phyloP scores from a whole-genome alignment of 345 rosid species.

The Ceriops tagal region DNA sequence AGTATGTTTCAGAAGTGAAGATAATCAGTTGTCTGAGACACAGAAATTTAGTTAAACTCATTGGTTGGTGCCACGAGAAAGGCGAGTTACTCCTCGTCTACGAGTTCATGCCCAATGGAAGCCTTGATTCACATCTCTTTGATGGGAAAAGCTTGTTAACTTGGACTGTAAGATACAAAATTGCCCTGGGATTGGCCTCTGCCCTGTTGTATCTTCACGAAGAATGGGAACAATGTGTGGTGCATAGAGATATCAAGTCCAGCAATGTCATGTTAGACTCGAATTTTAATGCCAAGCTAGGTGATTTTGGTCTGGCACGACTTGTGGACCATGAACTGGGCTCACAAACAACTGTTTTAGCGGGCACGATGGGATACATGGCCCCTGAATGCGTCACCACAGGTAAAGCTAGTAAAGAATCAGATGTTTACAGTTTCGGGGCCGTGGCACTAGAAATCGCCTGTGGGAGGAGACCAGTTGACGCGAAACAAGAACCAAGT shows the following conservation, averaged over 20 bases:
- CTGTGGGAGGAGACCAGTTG: constrained; percentile 23
- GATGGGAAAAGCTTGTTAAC: constrained; percentile 9
- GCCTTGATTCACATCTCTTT: constrained; percentile 25
- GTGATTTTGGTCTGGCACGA: constrained; percentile 30
- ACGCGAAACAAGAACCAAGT: constrained; percentile 15
- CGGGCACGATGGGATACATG: constrained; percentile 26
- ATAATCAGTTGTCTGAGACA: constrained; percentile 25
- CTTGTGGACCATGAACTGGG: constrained; percentile 27
- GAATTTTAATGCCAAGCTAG: constrained; percentile 26
- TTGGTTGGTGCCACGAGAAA: constrained; percentile 30
- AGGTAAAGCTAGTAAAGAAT: constrained; percentile 24
- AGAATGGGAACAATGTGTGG: constrained; percentile 30
- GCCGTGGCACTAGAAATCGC: constrained; percentile 24
- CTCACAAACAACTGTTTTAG: constrained; percentile 25
- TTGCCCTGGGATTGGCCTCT: constrained; percentile 22
- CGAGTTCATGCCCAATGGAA: constrained; percentile 23
- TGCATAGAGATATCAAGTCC: constrained; percentile 25
- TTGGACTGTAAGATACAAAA: constrained; percentile 24
- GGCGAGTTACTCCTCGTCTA: constrained; percentile 24
- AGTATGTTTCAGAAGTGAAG: constrained; percentile 27
- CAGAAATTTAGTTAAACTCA: constrained; percentile 26
- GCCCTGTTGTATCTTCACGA: constrained; percentile 24
- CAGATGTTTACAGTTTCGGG: constrained; percentile 26
- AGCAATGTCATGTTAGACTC: constrained; percentile 28
- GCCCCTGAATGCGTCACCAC: constrained; percentile 30